Base-by-base conservation (phyloP, 306 rosid genomes). In the Vigna hirtella region DNA sequence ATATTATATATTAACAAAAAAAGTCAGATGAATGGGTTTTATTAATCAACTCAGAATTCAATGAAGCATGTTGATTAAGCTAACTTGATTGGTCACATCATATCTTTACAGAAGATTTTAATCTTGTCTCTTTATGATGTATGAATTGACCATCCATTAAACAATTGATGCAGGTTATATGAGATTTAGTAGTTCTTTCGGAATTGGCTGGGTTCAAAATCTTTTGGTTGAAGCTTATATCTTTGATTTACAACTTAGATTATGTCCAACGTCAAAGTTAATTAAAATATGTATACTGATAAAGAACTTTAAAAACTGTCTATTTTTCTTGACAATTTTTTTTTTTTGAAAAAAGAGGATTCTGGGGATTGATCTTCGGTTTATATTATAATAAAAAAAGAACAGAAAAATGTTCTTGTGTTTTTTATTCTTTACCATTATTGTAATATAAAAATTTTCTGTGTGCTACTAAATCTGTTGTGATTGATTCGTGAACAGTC, bases 41-140 rank as follows among this genome's bases (percentile, higher is more conserved):
- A 67, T 81, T 28, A 30, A 81, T 58, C 2, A 70, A 76, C 55
- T 76, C 9, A 61, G 42, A 74, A 76, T 76, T 61, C n/a, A 70
- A 42, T 49, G 63, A 38, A 70, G 42, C 43, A 10, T 28, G 45
- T 51, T 70, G 47, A 51, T 30, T 64, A 70, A 47, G 82, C 38
- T 34, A 48, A 47, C 17, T 24, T 26, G 75, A 55, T 57, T 58
- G 61, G 79, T 83, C 79, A 73, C 83, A 72, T 66, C 86, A 66
- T 78, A 83, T 83, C 86, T 77, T 58, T 72, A 57, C 22, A 26
- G 52, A 58, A 67, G 77, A 78, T 78, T 83, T 83, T 71, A 64
- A 78, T 57, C 17, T 57, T 73, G 76, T 66, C 72, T 47, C 40
- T 72, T 45, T 83, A 64, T 64, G 66, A 34, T 32, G 52, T 66